These are phyloP conservation scores for Naegleria fowleri DNA, from an alignment of 208 protist species.

Conservation along the genomic window DNA sequence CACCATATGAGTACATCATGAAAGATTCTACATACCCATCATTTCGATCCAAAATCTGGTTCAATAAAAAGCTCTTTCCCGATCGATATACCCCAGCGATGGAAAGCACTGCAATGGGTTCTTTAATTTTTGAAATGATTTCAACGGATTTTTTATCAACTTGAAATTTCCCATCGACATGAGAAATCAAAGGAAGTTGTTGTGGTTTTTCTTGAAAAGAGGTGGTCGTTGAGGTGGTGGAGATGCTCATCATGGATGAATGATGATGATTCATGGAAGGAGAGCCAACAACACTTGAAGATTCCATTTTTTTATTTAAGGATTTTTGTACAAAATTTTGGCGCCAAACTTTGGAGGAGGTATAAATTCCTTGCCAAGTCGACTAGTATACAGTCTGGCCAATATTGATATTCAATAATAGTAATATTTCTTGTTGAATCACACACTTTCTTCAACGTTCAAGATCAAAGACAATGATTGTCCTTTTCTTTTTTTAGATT, in stretches of 20 bases:
- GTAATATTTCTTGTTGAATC: too few relatives aligned
- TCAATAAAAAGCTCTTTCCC: slow-evolving; percentile 46
- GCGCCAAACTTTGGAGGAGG: background rate
- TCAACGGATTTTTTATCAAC: background rate
- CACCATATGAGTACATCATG: background rate
- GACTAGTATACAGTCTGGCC: too few relatives aligned
- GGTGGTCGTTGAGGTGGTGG: too few relatives aligned
- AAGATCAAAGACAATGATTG: too few relatives aligned
- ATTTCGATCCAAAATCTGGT: slow-evolving; percentile 24
- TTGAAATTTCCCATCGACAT: background rate
- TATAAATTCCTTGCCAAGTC: too few relatives aligned
- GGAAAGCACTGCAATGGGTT: slow-evolving; percentile 25
- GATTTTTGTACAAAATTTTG: background rate
- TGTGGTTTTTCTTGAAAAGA: background rate
- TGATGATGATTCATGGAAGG: background rate
- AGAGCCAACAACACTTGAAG: background rate
- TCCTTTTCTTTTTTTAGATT: too few relatives aligned
- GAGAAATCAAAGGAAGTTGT: background rate
- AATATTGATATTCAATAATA: too few relatives aligned
- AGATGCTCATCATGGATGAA: too few relatives aligned
- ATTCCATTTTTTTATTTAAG: background rate
- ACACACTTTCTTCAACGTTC: too few relatives aligned
- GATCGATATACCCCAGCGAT: slow-evolving; percentile 43
- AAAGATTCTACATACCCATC: background rate
- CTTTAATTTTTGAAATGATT: slow-evolving; percentile 21